Base-by-base conservation (phyloP, 2,329 filamentous ascomycete species). In the Sporothrix pseudoabietina region DNA sequence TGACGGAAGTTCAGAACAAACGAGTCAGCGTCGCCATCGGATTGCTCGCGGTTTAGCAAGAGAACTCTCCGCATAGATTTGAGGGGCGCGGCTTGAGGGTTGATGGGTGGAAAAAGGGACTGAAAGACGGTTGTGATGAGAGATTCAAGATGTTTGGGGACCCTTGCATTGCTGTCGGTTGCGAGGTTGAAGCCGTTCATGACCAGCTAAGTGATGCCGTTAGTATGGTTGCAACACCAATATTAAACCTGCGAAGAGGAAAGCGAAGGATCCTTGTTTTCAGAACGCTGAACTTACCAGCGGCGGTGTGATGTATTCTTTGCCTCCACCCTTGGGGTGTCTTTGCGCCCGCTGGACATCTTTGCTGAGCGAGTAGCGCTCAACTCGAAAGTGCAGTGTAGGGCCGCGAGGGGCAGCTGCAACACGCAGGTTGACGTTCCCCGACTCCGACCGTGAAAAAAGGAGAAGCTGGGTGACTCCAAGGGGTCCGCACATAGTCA, bases 81-180 rank as follows among this genome's bases (percentile, higher is more conserved):
- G 49, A 99, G 87, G 0, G 96, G 94, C 1, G 94, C 97, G 41
- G 89, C 89, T 82, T 97, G 94, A 0, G 96, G 96, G 78, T 96
- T 96, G 81, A 99, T 98, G 0, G 94, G 93, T 4, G 96, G 95
- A 79, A 99, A 98, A 49, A 99, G 88, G 8, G 94, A 97, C 82
- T 98, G 95, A 83, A 98, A 99, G 79, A 98, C 90, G 63, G 94
- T 97, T 1, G 94, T 98, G 2, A 94, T 91, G 44, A 99, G 90
- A 32, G 92, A 91, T 83, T 99, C 96, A 79, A 99, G 92, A 78
- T 98, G 94, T 80, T 94, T 97, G 5, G 95, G 94, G n/a, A 97
- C 90, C 75, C 91, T 89, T 30, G 89, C 88, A 73, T 86, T 87
- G 41, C 88, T 82, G 73, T 90, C 87, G 61, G 87, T 79, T 44